Evolutionary conservation across 192 early-diverging fungal species (phyloP).

Genomic region (Coemansia biformis): DNA sequence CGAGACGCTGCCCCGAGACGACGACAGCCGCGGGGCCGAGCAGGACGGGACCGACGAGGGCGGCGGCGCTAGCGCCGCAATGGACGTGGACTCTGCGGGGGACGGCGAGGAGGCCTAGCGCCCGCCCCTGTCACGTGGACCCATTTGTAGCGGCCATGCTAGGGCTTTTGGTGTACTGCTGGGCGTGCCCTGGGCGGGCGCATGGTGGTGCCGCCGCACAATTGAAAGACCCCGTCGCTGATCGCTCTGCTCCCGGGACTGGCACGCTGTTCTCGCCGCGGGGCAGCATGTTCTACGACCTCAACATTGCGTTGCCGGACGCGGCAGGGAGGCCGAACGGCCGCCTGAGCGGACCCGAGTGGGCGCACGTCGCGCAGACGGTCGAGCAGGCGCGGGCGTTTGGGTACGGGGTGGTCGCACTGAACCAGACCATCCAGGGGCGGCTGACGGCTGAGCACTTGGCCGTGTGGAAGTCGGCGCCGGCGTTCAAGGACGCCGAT

Average conservation of each 20-base stretch:
- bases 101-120: no score
- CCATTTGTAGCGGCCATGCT: no score
- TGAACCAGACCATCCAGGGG: slow-evolving; percentile 40
- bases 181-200: no score
- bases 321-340: slow-evolving; percentile 27
- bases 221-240: no score
- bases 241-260: no score
- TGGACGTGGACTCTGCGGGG: no score
- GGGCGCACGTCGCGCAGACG: slow-evolving; percentile 32
- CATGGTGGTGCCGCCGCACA: no score
- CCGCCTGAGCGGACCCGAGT: slow-evolving; percentile 23
- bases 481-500: slow-evolving; percentile 12
- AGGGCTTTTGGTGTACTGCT: no score
- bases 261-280: no score
- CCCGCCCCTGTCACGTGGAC: no score
- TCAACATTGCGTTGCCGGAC: slow-evolving; percentile 47
- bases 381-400: slow-evolving; percentile 32
- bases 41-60: neutral
- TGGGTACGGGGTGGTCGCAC: slow-evolving; percentile 38
- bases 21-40: slow-evolving; percentile 6
- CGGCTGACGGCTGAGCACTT: slow-evolving; percentile 28
- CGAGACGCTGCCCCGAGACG: slow-evolving; percentile 42
- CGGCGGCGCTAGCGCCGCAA: no score
- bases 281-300: slow-evolving; percentile 51
- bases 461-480: slow-evolving; percentile 26